These are phyloP conservation scores for Kluyveromyces marxianus DNA, from an alignment of 1,139 yeast species.

Conservation along the genomic window DNA sequence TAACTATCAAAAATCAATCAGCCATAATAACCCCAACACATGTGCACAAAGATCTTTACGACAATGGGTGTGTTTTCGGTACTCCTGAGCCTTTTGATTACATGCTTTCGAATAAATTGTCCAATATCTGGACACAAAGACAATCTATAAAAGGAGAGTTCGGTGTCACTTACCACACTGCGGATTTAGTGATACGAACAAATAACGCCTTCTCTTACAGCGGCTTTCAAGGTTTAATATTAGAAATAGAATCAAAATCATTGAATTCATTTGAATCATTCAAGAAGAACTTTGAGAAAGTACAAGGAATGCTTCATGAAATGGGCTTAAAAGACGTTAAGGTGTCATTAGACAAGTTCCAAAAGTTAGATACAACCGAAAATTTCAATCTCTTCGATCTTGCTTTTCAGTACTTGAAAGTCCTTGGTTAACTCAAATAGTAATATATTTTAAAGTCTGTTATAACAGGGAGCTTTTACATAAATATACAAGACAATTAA, in stretches of 20 bases:
- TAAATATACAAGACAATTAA: no score
- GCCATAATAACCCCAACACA: conserved; percentile 18
- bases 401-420: conserved; percentile 26
- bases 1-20: conserved; percentile 20
- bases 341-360: conserved; percentile 14
- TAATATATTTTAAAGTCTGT: no score
- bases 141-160: conserved; percentile 29
- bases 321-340: conserved; percentile 19
- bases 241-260: conserved; percentile 18
- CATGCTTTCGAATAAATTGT: conserved; percentile 21
- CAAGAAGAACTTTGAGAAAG: conserved; percentile 10
- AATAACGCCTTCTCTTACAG: conserved; percentile 28
- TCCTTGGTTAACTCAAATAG: conserved; percentile 14
- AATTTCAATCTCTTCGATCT: conserved; percentile 18
- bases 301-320: conserved; percentile 14
- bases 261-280: conserved; percentile 13
- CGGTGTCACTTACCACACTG: conserved; percentile 25
- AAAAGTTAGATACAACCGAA: conserved; percentile 6
- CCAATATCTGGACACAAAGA: conserved; percentile 29
- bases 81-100: conserved; percentile 23
- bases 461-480: no score
- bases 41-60: conserved; percentile 14
- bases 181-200: conserved; percentile 19
- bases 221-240: conserved; percentile 28
- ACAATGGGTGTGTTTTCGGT: conserved; percentile 21